These are phyloP conservation scores for Camelina sativa DNA, from an alignment of 345 rosid species.

Conservation along the genomic window DNA sequence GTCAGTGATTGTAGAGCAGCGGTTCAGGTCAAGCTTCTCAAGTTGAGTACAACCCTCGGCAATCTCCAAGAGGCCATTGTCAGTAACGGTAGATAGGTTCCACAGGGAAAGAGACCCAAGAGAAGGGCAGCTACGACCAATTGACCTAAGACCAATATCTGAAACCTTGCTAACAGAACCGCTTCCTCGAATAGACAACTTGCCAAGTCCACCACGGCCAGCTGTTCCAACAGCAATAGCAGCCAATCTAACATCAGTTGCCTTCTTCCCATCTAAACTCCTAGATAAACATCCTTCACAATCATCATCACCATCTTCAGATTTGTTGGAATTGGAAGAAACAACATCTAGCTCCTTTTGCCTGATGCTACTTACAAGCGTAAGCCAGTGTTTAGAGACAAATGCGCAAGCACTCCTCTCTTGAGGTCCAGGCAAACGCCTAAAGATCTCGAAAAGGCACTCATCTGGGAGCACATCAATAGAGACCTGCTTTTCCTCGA, in stretches of 20 bases:
- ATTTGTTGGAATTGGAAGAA: conserved; percentile 11
- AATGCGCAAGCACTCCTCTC: conserved; percentile 84
- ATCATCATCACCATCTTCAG: conserved; percentile 54
- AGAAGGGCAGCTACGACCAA: conserved; percentile 81
- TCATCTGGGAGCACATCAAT: conserved; percentile 89
- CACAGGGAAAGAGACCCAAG: conserved; percentile 74
- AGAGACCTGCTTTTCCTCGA: conserved; percentile 61
- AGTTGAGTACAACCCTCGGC: conserved; percentile 73
- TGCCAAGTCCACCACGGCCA: conserved; percentile 80
- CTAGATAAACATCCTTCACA: conserved; percentile 70
- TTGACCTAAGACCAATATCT: conserved; percentile 67
- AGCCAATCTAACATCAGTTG: conserved; percentile 85
- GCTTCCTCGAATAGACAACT: conserved; percentile 67
- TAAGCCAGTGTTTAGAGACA: conserved; percentile 93
- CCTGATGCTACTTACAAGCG: conserved; percentile 66
- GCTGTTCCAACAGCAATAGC: conserved; percentile 90
- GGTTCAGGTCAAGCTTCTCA: conserved; percentile 80
- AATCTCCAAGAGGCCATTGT: conserved; percentile 74
- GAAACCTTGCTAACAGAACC: conserved; percentile 60
- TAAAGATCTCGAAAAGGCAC: conserved; percentile 88
- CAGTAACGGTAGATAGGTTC: conserved; percentile 66
- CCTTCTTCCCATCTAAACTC: conserved; percentile 87
- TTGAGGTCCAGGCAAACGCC: conserved; percentile 67
- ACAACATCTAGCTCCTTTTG: conserved; percentile 58
- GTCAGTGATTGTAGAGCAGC: conserved; percentile 67